These are phyloP conservation scores for Colletotrichum lupini DNA, from an alignment of 2,329 filamentous ascomycete genomes.

Conservation along the genomic window DNA sequence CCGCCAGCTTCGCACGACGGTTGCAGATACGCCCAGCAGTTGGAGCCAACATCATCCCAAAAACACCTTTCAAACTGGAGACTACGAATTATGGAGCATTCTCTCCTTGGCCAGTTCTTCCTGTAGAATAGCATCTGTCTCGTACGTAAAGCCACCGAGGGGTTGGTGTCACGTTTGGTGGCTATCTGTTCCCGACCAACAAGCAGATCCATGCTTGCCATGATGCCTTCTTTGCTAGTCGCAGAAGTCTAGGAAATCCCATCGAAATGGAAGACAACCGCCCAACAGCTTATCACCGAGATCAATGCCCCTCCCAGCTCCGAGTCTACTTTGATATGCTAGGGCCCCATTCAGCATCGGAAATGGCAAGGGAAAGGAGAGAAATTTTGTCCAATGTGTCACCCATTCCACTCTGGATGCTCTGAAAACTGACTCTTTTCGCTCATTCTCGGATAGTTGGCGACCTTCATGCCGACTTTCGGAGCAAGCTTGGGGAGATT, in stretches of 20 bases:
- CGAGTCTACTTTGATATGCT: constrained; percentile 1
- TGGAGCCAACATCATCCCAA: background rate
- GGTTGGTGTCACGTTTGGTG: constrained; percentile 3
- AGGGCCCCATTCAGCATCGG: background rate
- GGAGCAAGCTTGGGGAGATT: constrained; percentile 24
- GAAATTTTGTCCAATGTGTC: background rate
- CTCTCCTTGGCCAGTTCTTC: background rate
- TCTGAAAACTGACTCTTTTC: constrained; percentile 3
- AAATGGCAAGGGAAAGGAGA: background rate
- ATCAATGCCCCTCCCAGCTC: constrained; percentile 28
- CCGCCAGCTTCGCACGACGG: constrained; percentile 8
- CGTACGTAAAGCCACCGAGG: constrained; percentile 5
- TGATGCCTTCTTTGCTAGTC: background rate
- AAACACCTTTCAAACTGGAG: background rate
- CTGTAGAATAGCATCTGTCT: constrained; percentile 9
- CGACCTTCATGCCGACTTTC: constrained; percentile 20
- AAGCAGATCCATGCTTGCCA: constrained; percentile 28
- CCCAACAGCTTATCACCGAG: constrained; percentile 30
- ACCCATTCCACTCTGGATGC: constrained; percentile 9
- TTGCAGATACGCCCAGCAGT: constrained; percentile 6
- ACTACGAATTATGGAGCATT: background rate
- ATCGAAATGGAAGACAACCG: constrained; percentile 6
- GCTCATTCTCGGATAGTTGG: constrained; percentile 9
- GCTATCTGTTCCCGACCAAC: background rate
- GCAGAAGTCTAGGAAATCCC: constrained; percentile 13